A percentile compares a stretch with the other conserved stretches of the same genome.
phyloP scores from a whole-genome alignment of 352 stramenopile species.

The Pythium utonaiense region DNA sequence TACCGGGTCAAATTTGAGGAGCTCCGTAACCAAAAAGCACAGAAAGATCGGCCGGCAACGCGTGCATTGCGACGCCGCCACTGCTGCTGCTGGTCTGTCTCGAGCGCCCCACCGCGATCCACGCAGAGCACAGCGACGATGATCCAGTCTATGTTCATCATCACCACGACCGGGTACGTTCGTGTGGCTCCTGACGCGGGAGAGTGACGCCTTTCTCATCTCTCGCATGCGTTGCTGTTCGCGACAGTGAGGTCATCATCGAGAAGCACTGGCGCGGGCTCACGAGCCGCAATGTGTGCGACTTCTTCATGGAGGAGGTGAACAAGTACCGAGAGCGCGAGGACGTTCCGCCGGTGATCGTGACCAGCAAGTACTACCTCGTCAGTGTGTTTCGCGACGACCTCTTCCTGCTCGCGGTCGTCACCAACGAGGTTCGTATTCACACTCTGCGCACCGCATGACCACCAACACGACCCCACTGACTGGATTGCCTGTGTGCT shows the following conservation, averaged over 20 bases:
- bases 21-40: conserved; percentile 14
- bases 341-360: conserved; percentile 88
- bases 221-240: background rate
- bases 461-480: too few relatives aligned
- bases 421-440: conserved; percentile 90
- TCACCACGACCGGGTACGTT: conserved; percentile 89
- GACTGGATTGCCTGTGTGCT: background rate
- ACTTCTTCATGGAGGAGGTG: conserved; percentile 97
- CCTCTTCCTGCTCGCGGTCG: conserved; percentile 93
- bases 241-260: conserved; percentile 93
- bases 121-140: conserved; percentile 40
- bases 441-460: too few relatives aligned
- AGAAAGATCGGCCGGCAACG: conserved; percentile 7
- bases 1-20: background rate
- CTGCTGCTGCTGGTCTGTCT: background rate
- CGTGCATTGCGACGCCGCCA: background rate
- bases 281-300: conserved; percentile 93
- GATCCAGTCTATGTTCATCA: conserved; percentile 98
- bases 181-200: background rate
- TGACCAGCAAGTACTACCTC: conserved; percentile 87
- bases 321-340: conserved; percentile 89
- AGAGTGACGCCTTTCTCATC: background rate
- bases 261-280: conserved; percentile 98
- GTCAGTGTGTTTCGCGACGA: conserved; percentile 93
- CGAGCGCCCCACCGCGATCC: background rate